Evolutionary conservation across 345 rosid genomes (phyloP), one percentile per base, ranked within the genome.

Genomic region (Cardamine chenopodiifolia): DNA sequence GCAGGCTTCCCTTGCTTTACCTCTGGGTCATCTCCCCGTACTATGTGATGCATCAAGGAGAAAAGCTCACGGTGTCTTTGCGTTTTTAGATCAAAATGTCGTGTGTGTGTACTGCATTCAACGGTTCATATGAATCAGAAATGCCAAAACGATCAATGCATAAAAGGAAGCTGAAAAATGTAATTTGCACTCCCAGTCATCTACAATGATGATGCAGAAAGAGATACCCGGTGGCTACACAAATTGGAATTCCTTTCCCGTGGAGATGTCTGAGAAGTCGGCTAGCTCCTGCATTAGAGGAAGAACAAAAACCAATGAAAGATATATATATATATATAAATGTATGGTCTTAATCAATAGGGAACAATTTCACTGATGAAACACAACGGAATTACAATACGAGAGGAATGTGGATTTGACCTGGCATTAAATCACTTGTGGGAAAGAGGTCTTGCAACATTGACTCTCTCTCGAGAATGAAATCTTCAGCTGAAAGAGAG

Each of bases 1-100:
- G 97, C 76, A 11, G 97, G 98, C 82, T 94, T 91, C 62, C 98
- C 98, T 76, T 83, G 83, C 84, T 89, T 88, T 80, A 94, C 96
- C 83, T 91, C 98, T 13, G 95, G 95, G 71, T 94, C 97, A 82
- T 94, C 96, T 70, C 98, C 97, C 52, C 82, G 84, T 66, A 94
- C 97, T 75, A 87, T 55, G 79, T 94, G 98, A 84, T 91, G 95
- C 97, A 94, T 94, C 86, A 91, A 83, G 4, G 93, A 86, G 39
- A 94, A 91, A 72, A 91, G 87, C 61, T 90, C 89, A 25, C 87
- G 76, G 29, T 91, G 97, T 57, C 82, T 84, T 81, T 86, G 89
- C 10, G 96, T 94, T 82, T 94, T 91, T 71, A 94, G 82, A 59
- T 80, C 88, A 83, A 83, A 94, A 85, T 94, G 97, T 3, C 88